Evolutionary conservation across 352 stramenopile genomes (phyloP).

Genomic region (Elongisporangium undulatum): DNA sequence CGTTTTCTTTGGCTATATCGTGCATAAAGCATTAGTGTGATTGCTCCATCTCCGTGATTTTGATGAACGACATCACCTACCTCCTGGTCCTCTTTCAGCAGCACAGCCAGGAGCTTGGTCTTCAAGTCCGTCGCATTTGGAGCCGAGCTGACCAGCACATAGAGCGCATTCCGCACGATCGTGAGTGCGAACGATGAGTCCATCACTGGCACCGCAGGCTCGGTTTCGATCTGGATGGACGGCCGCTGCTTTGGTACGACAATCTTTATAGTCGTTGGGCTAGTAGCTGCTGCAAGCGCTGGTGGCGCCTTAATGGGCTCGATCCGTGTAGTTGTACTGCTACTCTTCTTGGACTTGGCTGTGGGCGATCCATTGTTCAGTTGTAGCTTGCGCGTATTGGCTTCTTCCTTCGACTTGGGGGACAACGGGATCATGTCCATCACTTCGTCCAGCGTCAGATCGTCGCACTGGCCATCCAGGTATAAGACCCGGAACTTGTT

Average conservation of each 20-base stretch:
- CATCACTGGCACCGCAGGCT: constrained; percentile 3
- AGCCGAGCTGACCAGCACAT: constrained; percentile 41
- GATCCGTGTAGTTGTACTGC: background rate
- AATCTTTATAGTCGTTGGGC: background rate
- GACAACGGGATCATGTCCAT: constrained; percentile 48
- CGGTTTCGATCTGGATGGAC: background rate
- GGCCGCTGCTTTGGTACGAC: background rate
- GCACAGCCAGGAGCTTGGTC: constrained; percentile 26
- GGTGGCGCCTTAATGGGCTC: background rate
- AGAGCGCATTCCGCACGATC: constrained; percentile 56
- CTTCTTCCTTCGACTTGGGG: constrained; percentile 15
- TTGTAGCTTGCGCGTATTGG: constrained; percentile 48
- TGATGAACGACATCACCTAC: constrained; percentile 15
- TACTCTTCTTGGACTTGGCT: constrained; percentile 16
- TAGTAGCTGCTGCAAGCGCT: constrained; percentile 7
- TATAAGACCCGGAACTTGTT: constrained; percentile 75
- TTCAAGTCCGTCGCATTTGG: constrained; percentile 15
- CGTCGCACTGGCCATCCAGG: constrained; percentile 39
- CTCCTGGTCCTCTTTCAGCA: constrained; percentile 28
- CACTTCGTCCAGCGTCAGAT: constrained; percentile 60
- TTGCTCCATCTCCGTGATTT: background rate
- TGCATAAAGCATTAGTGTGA: constrained; percentile 1
- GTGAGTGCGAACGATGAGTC: constrained; percentile 29
- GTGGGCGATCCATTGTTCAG: constrained; percentile 10
- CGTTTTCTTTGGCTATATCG: constrained; percentile 39